Evolutionary conservation across 169 alveolate genomes (phyloP).

Genomic region (Eimeria brunetti): DNA sequence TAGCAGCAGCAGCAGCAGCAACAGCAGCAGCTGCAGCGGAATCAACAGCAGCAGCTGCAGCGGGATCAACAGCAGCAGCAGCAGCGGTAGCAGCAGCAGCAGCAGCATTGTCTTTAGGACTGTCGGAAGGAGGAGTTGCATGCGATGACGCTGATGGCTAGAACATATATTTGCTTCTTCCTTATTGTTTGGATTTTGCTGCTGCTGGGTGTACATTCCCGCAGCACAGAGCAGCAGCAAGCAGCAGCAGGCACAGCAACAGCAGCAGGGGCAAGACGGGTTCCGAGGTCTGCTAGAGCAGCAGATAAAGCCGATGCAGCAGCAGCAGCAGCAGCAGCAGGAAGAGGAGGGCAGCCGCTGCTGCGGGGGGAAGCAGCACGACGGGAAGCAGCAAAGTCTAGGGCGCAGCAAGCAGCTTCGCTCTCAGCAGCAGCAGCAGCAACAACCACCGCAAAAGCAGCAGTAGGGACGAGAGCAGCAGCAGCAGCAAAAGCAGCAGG

Average conservation of each 20-base stretch:
- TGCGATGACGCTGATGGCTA: neutral
- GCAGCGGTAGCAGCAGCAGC: neutral
- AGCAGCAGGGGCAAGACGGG: no score
- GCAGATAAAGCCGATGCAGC: no score
- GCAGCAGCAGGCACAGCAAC: neutral
- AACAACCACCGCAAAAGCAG: neutral
- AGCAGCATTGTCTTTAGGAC: neutral
- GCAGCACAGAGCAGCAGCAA: neutral
- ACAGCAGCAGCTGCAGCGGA: neutral
- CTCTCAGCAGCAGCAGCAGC: neutral
- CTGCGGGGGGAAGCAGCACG: neutral
- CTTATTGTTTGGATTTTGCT: neutral
- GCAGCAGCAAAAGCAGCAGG: neutral
- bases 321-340: neutral
- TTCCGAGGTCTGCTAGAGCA: no score
- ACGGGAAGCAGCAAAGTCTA: no score
- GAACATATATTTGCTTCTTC: neutral
- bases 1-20: conserved; percentile 14
- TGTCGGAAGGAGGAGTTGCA: neutral
- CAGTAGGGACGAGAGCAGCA: neutral
- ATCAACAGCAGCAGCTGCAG: neutral
- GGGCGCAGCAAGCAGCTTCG: neutral
- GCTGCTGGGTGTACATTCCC: neutral
- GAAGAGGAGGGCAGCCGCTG: neutral
- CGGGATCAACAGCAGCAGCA: no score